phyloP scores from a whole-genome alignment of 129 eudicot species.

The Flaveria sonorensis region DNA sequence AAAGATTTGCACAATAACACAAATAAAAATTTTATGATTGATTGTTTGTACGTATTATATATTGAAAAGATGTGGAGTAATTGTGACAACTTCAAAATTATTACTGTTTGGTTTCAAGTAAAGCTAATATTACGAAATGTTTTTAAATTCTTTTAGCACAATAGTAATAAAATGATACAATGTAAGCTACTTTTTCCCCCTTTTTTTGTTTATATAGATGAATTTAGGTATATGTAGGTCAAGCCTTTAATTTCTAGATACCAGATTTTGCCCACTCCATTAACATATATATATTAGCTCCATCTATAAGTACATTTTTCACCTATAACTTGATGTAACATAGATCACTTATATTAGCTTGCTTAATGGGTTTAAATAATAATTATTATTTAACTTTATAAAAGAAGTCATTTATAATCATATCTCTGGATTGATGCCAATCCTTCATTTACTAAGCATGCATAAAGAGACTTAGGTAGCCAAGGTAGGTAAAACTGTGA shows the following conservation, averaged over 20 bases:
- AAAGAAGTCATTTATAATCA: constrained; percentile 2
- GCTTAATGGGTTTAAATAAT: neutral
- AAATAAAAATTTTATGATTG: neutral
- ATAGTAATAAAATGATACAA: no score
- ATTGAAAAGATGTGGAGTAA: no score
- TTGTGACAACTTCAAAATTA: no score
- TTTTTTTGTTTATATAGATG: no score
- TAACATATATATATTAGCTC: neutral
- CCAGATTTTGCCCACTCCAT: constrained; percentile 25
- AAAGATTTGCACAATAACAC: neutral
- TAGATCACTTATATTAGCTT: no score
- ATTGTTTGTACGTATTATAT: no score
- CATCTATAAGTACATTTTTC: no score
- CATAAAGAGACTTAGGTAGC: no score
- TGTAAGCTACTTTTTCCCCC: no score
- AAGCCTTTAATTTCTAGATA: constrained; percentile 3
- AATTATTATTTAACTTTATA: neutral
- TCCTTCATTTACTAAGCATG: neutral
- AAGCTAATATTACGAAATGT: neutral
- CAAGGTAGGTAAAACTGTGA: no score
- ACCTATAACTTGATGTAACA: no score
- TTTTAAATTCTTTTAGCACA: neutral
- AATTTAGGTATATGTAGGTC: neutral
- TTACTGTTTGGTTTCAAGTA: neutral
- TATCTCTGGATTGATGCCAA: neutral